Conservation (phyloP, 352 stramenopile genomes). For the Globisporangium canariense region DNA sequence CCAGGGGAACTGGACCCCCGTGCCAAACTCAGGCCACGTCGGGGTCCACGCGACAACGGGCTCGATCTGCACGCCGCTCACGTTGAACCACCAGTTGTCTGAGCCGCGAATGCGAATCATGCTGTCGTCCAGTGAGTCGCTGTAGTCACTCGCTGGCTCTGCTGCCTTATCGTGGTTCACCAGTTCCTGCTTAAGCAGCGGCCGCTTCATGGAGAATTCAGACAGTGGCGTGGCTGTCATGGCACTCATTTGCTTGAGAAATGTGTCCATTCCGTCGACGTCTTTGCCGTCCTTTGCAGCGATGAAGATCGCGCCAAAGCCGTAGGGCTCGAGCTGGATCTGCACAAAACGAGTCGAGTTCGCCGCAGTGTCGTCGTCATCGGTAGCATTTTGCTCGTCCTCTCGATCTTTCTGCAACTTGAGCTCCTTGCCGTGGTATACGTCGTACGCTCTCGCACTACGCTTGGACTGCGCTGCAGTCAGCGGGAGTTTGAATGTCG, state of each 20-base stretch:
- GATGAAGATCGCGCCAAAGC: conserved; percentile 57
- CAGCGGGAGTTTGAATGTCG: conserved; percentile 34
- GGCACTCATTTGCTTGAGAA: conserved; percentile 44
- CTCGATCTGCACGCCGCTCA: conserved; percentile 78
- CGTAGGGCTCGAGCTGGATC: conserved; percentile 46
- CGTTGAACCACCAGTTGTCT: conserved; percentile 75
- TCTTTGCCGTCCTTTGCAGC: conserved; percentile 10
- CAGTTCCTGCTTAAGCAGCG: conserved; percentile 39
- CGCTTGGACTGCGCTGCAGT: conserved; percentile 16
- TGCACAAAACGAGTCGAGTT: conserved; percentile 17
- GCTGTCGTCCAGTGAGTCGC: conserved; percentile 19
- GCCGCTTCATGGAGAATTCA: conserved; percentile 38
- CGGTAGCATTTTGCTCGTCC: background rate
- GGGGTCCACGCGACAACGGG: conserved; percentile 70
- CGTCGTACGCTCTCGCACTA: conserved; percentile 43
- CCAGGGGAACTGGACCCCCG: conserved; percentile 84
- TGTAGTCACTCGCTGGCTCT: background rate
- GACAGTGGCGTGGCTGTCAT: conserved; percentile 48
- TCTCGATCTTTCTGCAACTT: conserved; percentile 9
- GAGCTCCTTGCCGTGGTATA: conserved; percentile 59
- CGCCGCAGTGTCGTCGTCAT: conserved; percentile 2
- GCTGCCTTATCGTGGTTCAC: conserved; percentile 2
- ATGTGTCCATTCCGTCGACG: conserved; percentile 29
- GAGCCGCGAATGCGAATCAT: conserved; percentile 54
- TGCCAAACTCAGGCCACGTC: conserved; percentile 46